Evolutionary conservation across 73 alveolate genomes (phyloP).

Genomic region (Paramecium octaurelia): DNA sequence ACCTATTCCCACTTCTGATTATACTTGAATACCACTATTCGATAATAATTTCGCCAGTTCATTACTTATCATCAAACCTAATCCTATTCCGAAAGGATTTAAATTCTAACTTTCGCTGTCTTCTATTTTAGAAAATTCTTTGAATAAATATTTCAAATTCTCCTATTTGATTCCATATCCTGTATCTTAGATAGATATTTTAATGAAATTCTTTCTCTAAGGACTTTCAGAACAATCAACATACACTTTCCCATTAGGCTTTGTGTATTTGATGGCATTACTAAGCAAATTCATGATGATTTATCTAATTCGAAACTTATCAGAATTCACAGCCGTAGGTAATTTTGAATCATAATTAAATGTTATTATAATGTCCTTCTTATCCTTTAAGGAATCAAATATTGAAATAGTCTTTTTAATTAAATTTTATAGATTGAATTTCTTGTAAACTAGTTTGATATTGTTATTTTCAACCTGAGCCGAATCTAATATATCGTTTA

Average conservation of each 20-base stretch:
- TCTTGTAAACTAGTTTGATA: not conserved
- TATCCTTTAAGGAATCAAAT: not conserved
- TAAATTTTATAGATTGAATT: conserved; percentile 46
- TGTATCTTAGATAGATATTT: conserved; percentile 38
- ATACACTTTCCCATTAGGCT: not conserved
- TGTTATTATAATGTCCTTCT: conserved; percentile 32
- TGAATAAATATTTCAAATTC: conserved; percentile 24
- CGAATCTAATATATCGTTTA: conserved; percentile 58
- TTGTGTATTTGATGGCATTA: conserved; percentile 61
- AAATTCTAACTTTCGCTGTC: not conserved
- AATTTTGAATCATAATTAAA: conserved; percentile 16
- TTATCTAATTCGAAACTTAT: conserved; percentile 40
- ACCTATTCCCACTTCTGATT: conserved; percentile 23
- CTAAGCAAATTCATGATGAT: conserved; percentile 50
- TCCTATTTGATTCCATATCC: conserved; percentile 52
- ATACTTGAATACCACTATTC: conserved; percentile 30
- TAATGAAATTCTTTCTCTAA: not conserved
- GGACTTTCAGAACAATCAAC: not conserved
- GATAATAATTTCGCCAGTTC: conserved; percentile 40
- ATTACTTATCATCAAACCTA: conserved; percentile 43
- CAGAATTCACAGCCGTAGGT: conserved; percentile 18
- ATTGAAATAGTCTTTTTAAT: conserved; percentile 25
- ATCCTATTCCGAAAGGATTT: conserved; percentile 53
- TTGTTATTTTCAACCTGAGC: conserved; percentile 52
- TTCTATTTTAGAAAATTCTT: conserved; percentile 22